These are phyloP conservation scores for Diversispora eburnea DNA, from an alignment of 192 early-diverging fungal genomes.

Conservation along the genomic window DNA sequence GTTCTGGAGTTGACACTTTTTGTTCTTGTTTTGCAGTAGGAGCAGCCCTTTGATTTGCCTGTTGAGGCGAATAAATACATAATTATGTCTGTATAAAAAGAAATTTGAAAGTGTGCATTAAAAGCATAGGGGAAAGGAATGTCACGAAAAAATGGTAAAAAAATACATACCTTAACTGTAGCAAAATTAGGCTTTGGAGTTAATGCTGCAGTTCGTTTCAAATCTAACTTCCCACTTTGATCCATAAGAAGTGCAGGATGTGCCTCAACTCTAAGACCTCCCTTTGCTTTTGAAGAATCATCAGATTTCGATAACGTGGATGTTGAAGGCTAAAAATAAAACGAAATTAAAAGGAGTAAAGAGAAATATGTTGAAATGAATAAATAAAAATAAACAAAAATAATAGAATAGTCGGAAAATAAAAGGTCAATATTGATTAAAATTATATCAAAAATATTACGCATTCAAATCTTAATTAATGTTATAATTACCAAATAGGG, in stretches of 20 bases:
- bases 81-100: conserved; percentile 12
- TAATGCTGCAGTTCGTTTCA: conserved; percentile 39
- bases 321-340: conserved; percentile 17
- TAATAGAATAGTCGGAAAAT: no score
- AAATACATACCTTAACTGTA: conserved; percentile 37
- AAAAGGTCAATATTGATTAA: neutral
- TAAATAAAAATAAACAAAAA: no score
- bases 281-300: conserved; percentile 32
- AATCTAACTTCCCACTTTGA: conserved; percentile 45
- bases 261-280: conserved; percentile 35
- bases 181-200: conserved; percentile 54
- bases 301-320: conserved; percentile 24
- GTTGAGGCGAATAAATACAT: conserved; percentile 30
- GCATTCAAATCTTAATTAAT: neutral
- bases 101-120: conserved; percentile 24
- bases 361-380: conserved; percentile 9
- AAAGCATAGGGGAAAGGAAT: neutral
- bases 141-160: neutral
- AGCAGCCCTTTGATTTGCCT: conserved; percentile 64
- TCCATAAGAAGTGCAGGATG: conserved; percentile 45
- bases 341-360: neutral
- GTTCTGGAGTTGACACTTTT: conserved; percentile 45
- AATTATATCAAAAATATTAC: neutral
- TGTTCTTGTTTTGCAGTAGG: conserved; percentile 44
- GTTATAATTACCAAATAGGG: conserved; percentile 19